Conservation (phyloP, 2,329 filamentous ascomycete species). For the Karstenula rhodostoma region DNA sequence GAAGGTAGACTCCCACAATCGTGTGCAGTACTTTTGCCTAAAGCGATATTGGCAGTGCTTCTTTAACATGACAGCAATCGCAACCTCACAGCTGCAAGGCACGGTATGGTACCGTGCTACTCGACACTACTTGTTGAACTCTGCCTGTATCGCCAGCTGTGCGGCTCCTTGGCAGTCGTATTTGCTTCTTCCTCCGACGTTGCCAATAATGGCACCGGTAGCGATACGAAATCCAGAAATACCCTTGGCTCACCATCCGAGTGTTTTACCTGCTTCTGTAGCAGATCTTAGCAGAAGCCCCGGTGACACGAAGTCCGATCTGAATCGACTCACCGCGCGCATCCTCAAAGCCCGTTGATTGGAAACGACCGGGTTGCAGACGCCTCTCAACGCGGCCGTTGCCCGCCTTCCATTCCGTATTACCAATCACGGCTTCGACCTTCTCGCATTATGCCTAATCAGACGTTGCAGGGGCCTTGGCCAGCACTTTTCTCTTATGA, state of each 20-base stretch:
- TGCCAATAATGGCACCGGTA: not conserved
- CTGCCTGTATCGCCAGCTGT: not conserved
- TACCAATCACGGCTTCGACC: not conserved
- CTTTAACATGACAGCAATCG: not conserved
- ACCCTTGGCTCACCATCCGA: conserved; percentile 1
- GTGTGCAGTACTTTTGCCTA: not conserved
- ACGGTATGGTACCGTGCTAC: not conserved
- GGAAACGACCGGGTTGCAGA: conserved; percentile 2
- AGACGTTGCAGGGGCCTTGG: conserved; percentile 4
- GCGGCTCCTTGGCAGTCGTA: conserved; percentile 7
- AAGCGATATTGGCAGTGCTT: not conserved
- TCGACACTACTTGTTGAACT: not conserved
- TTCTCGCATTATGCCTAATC: not conserved
- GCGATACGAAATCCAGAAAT: conserved; percentile 13
- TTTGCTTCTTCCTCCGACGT: conserved; percentile 9
- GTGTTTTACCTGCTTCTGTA: conserved; percentile 4
- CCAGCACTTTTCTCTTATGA: conserved; percentile 1
- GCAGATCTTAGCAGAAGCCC: conserved; percentile 2
- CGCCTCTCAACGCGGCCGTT: not conserved
- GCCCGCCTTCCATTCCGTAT: conserved; percentile 2
- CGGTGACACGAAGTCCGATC: conserved; percentile 11
- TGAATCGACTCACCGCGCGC: conserved; percentile 12
- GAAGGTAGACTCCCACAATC: not conserved
- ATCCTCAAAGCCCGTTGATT: conserved; percentile 11
- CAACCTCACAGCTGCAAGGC: not conserved